phyloP scores from a whole-genome alignment of 1,284 basidiomycete genomes.

The Apiotrichum domesticum region DNA sequence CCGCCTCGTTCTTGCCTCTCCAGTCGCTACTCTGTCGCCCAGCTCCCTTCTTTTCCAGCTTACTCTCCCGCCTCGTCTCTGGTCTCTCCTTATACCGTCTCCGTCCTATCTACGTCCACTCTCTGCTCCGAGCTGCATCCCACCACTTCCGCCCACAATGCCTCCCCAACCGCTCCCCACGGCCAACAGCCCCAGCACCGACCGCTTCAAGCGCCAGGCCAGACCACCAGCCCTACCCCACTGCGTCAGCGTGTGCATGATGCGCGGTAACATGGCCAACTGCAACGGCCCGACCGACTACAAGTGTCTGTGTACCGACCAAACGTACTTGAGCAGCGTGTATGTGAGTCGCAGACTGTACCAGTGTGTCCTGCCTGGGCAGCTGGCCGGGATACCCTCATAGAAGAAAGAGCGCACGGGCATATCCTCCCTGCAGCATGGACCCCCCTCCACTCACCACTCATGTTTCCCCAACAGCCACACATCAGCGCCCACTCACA shows the following conservation, averaged over 20 bases:
- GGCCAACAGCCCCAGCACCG: not conserved
- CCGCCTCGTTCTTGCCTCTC: too few species aligned
- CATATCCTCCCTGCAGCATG: too few species aligned
- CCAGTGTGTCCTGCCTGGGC: too few species aligned
- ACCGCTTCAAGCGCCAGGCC: too few species aligned
- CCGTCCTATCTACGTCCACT: not conserved
- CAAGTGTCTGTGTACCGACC: not conserved
- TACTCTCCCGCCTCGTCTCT: not conserved
- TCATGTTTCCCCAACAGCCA: too few species aligned
- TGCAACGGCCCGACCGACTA: not conserved
- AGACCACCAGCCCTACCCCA: not conserved
- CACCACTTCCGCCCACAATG: not conserved
- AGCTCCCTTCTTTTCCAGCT: too few species aligned
- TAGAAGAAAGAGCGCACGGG: too few species aligned
- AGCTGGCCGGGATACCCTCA: too few species aligned
- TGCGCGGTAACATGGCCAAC: not conserved
- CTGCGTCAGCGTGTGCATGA: not conserved
- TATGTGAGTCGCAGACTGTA: not conserved
- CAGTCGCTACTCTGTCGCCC: too few species aligned
- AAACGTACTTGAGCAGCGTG: not conserved
- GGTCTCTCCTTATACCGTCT: not conserved
- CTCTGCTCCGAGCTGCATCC: not conserved
- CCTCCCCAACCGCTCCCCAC: not conserved
- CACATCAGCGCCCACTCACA: not conserved
- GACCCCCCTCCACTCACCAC: too few species aligned